A percentile compares a stretch with the other conserved stretches of the same genome.
Conservation (phyloP, 176 grass and related monocot genomes). For the Musa troglodytarum region DNA sequence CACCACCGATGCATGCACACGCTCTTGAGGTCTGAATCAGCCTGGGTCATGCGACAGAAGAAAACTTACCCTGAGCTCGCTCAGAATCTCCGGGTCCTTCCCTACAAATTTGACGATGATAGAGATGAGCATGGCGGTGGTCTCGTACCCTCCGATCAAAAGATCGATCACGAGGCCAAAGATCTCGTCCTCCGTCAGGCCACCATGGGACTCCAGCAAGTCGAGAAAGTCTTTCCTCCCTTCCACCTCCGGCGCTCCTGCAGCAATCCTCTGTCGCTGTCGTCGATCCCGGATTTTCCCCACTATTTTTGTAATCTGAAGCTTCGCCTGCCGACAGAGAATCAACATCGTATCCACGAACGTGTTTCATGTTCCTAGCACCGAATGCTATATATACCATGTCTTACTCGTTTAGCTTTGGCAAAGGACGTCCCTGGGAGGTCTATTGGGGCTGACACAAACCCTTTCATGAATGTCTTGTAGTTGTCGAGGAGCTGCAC, state of each 20-base stretch:
- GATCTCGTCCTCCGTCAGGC: constrained; percentile 5
- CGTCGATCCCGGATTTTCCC: background rate
- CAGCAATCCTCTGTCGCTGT: background rate
- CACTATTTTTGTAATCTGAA: background rate
- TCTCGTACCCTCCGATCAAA: constrained; percentile 18
- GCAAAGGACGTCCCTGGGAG: background rate
- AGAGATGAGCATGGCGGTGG: constrained; percentile 7
- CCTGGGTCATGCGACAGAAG: background rate
- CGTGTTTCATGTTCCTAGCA: background rate
- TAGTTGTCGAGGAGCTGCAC: background rate
- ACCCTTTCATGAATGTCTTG: constrained; percentile 12
- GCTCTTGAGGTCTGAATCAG: background rate
- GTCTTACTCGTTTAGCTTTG: constrained; percentile 10
- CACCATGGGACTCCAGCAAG: background rate
- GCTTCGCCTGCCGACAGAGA: background rate
- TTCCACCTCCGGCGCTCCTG: background rate
- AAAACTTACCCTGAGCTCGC: constrained; percentile 6
- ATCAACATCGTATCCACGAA: too few species aligned
- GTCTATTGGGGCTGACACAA: constrained; percentile 6
- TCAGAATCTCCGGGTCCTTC: background rate
- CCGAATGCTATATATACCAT: background rate
- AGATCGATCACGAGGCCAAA: constrained; percentile 11
- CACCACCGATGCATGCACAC: background rate
- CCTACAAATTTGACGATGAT: constrained; percentile 8
- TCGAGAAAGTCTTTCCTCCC: constrained; percentile 8